These are phyloP conservation scores for Aspergillus quadricinctus DNA, from an alignment of 2,329 filamentous ascomycete species.

Conservation along the genomic window DNA sequence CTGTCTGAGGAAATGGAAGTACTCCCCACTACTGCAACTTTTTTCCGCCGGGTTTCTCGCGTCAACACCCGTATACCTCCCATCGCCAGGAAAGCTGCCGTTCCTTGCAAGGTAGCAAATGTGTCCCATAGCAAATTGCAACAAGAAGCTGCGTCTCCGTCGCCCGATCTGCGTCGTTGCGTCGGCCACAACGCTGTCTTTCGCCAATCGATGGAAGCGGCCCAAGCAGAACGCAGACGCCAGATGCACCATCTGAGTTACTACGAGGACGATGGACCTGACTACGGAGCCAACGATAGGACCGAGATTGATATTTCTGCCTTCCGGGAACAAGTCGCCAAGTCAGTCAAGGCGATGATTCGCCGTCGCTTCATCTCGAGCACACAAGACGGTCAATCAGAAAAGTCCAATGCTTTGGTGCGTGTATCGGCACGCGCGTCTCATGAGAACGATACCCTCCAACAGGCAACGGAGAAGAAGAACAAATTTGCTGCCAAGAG, in stretches of 20 bases:
- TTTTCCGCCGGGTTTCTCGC: constrained; percentile 5
- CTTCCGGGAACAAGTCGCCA: constrained; percentile 8
- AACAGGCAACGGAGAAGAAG: not conserved
- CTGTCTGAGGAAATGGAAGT: not conserved
- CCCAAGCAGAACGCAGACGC: constrained; percentile 5
- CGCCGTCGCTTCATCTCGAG: not conserved
- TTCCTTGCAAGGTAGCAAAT: constrained; percentile 7
- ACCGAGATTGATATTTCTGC: not conserved
- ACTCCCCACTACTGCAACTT: not conserved
- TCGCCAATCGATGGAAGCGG: constrained; percentile 10
- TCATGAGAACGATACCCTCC: not conserved
- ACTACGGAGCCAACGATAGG: not conserved
- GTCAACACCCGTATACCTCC: constrained; percentile 1
- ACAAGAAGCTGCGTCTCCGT: constrained; percentile 7
- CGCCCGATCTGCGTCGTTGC: constrained; percentile 13
- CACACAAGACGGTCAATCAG: not conserved
- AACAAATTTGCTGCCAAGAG: not conserved
- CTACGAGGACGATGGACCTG: not conserved
- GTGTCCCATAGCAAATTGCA: constrained; percentile 14
- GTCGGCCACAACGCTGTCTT: constrained; percentile 14
- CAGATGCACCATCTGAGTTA: not conserved
- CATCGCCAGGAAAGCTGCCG: not conserved
- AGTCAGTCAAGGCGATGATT: constrained; percentile 10
- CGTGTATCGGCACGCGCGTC: not conserved
- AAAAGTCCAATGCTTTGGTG: not conserved